phyloP scores from a whole-genome alignment of 2,329 filamentous ascomycete species.

The Phaeosphaeriaceae sp. region DNA sequence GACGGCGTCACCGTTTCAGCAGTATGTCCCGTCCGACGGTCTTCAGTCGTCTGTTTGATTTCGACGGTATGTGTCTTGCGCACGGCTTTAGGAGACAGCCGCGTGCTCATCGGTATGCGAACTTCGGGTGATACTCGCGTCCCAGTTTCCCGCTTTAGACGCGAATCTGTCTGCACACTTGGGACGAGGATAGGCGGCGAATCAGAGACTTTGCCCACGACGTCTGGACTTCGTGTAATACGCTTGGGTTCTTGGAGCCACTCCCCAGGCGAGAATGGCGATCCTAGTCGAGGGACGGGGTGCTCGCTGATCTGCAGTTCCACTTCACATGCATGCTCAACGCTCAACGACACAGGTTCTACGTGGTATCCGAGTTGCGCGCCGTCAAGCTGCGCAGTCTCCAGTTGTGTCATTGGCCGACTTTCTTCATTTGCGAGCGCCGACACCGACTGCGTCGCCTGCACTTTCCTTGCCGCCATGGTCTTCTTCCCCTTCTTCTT shows the following conservation, averaged over 20 bases:
- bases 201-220: conserved; percentile 2
- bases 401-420: no score
- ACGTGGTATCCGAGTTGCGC: no score
- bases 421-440: not conserved
- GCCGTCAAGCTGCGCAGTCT: no score
- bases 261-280: conserved; percentile 12
- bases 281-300: conserved; percentile 11
- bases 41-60: not conserved
- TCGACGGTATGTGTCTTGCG: not conserved
- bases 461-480: not conserved
- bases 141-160: not conserved
- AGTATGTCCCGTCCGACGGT: no score
- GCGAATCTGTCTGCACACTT: not conserved
- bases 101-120: conserved; percentile 5
- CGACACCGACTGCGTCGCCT: not conserved
- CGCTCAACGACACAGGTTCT: no score
- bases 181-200: not conserved
- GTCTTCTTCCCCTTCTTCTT: conserved; percentile 22
- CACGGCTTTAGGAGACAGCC: not conserved
- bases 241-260: not conserved
- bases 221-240: not conserved
- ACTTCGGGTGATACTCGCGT: conserved; percentile 14
- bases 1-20: no score
- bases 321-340: not conserved
- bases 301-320: not conserved